Evolutionary conservation across 805 yeast species (phyloP), one percentile per base, ranked within the genome.

Genomic region (Zygosaccharomyces rouxii): DNA sequence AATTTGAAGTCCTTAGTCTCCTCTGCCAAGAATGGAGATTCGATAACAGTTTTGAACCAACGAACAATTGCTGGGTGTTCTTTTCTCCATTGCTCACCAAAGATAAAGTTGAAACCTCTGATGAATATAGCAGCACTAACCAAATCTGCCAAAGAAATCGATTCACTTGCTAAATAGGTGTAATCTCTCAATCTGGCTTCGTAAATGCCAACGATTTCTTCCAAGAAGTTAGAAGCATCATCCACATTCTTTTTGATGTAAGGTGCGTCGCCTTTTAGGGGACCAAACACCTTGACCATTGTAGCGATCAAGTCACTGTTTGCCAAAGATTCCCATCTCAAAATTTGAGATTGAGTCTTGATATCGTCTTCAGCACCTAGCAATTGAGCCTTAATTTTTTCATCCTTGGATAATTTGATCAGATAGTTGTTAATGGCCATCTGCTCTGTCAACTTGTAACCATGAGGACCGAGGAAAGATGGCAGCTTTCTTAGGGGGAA

Each of bases 111-210:
- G 69, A 81, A 80, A 26, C 53, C 57, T 22, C 49, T 40, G 37
- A 49, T 45, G 55, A 59, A 60, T 29, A 52, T 35, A 28, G 46
- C 35, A 42, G 55, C 57, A 41, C 55, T 45, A 25, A 56, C 52
- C 31, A 64, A 16, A 50, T 67, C 71, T 51, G 62, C 71, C 40
- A 64, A 52, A 35, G 88, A 67, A 57, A 80, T 57, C 53, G 77
- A 71, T 77, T 87, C 92, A 62, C 89, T 87, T 51, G 81, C 90
- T 58, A 86, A 75, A 73, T 73, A 87, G 49, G 92, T 84, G 79
- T 74, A 74, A 59, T 76, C 75, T 55, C 75, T 68, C 63, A 83
- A 75, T 75, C 82, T 79, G 26, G 10, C 66, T 72, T 86, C 92
- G 52, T 77, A 70, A 42, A 77, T 54, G 28, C 64, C 60, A 55